Evolutionary conservation across 2,329 filamentous ascomycete genomes (phyloP), one percentile per base, ranked within the genome.

Genomic region (Claviceps quebecensis): DNA sequence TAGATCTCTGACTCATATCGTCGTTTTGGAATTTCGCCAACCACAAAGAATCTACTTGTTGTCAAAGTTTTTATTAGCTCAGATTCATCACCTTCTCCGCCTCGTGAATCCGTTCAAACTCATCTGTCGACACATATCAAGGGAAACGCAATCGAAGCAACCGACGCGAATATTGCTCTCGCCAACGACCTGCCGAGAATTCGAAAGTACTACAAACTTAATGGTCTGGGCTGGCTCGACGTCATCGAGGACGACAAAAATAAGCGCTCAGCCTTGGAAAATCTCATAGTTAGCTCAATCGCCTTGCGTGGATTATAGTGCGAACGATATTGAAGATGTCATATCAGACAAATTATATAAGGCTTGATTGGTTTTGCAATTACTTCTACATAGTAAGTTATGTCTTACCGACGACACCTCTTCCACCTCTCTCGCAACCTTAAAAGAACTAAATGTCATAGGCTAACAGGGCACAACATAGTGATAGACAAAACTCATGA

Each of bases 1-100:
- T 29, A 94, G 88, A 97, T 98, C 61, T 80, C 88, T 49, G 90
- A 96, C 59, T 84, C 89, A 0, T 97, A 97, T 68, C 84, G 87
- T 36, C 83, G 84, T 50, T 95, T 93, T 62, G 93, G 93, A 47
- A 82, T 97, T 53, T 73, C 78, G 0, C 79, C 87, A 13, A 70
- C 73, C 11, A 93, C 85, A 2, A 82, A 75, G 45, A 68, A 83
- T 58, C 68, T 98, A n/a, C 70, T 96, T 2, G 81, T 87, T 6
- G 74, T 96, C 61, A 97, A 96, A 64, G 74, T 97, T 23, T 76
- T 82, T 9, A 72, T 75, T 16, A 71, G 72, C 0, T 67, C 71
- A 46, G 60, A 62, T 2, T 64, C 67, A 37, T 66, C 71, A 46
- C 69, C 72, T 5, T 58, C 63, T 1, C 54, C 53, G 5, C 69